A percentile compares a stretch with the other conserved stretches of the same genome.
These are phyloP conservation scores for Maudiozyma humilis DNA, from an alignment of 1,139 yeast genomes.

Conservation along the genomic window DNA sequence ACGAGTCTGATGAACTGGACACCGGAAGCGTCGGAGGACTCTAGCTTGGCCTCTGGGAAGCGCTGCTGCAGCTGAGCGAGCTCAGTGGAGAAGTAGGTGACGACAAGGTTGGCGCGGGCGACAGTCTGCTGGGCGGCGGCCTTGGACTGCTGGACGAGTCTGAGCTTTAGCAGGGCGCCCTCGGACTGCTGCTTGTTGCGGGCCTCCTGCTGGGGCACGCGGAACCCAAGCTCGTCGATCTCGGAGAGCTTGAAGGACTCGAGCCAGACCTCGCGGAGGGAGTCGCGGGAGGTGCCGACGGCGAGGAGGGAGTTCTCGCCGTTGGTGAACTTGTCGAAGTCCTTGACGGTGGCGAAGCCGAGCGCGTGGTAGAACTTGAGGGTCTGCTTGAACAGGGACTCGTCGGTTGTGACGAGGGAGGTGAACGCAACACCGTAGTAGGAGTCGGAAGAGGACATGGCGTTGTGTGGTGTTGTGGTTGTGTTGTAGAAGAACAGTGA, in stretches of 20 bases:
- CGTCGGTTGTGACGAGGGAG: slow-evolving; percentile 51
- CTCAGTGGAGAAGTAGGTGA: slow-evolving; percentile 48
- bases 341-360: slow-evolving; percentile 54
- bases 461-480: not conserved
- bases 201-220: slow-evolving; percentile 53
- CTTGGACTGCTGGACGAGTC: slow-evolving; percentile 40
- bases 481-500: not conserved
- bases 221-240: slow-evolving; percentile 38
- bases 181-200: slow-evolving; percentile 38
- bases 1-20: slow-evolving; percentile 24
- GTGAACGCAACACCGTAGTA: slow-evolving; percentile 41
- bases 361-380: slow-evolving; percentile 46
- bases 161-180: slow-evolving; percentile 54
- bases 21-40: slow-evolving; percentile 26
- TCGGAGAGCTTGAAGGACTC: slow-evolving; percentile 58
- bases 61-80: slow-evolving; percentile 35
- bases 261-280: slow-evolving; percentile 62
- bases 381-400: slow-evolving; percentile 39
- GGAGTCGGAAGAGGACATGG: slow-evolving; percentile 23
- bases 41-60: slow-evolving; percentile 26
- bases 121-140: slow-evolving; percentile 21
- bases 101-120: slow-evolving; percentile 18
- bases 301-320: slow-evolving; percentile 29
- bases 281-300: slow-evolving; percentile 54
- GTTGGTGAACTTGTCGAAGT: slow-evolving; percentile 37